Evolutionary conservation across 768 basidiomycete species (phyloP).

Genomic region (Hemileccinum impolitum): DNA sequence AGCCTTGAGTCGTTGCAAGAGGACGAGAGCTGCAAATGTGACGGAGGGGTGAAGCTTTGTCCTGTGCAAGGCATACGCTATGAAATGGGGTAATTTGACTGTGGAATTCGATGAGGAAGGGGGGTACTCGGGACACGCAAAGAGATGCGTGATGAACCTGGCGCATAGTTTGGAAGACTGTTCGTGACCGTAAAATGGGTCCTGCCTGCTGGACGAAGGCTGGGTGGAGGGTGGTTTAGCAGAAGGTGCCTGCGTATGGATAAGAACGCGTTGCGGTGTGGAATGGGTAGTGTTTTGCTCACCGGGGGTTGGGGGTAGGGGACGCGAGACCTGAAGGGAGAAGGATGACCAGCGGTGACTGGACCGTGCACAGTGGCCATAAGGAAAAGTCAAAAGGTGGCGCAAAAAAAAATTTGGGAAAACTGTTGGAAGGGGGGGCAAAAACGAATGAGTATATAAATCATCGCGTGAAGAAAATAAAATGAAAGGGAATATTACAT

Average conservation of each 20-base stretch:
- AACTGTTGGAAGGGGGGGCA: slow-evolving; percentile 6
- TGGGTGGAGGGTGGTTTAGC: slow-evolving; percentile 31
- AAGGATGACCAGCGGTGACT: slow-evolving; percentile 24
- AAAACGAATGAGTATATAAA: slow-evolving; percentile 25
- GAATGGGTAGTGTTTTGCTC: not conserved
- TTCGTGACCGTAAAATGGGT: slow-evolving; percentile 61
- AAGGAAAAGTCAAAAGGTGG: slow-evolving; percentile 14
- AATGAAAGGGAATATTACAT: not conserved
- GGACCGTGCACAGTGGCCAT: slow-evolving; percentile 35
- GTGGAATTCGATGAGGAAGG: slow-evolving; percentile 37
- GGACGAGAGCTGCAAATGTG: slow-evolving; percentile 36
- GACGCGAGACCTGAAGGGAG: slow-evolving; percentile 27
- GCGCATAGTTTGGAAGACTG: slow-evolving; percentile 62
- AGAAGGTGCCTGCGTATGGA: slow-evolving; percentile 20
- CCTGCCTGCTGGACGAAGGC: slow-evolving; percentile 21
- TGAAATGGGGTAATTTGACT: slow-evolving; percentile 50
- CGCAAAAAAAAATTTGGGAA: slow-evolving; percentile 2
- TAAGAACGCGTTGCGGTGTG: too few relatives aligned
- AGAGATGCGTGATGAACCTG: slow-evolving; percentile 80
- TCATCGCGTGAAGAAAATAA: not conserved
- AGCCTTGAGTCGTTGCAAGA: slow-evolving; percentile 63
- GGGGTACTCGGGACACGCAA: slow-evolving; percentile 82
- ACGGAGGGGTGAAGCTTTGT: slow-evolving; percentile 61
- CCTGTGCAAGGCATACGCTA: slow-evolving; percentile 66
- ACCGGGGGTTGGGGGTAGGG: slow-evolving; percentile 28